Conservation (phyloP, 2,329 filamentous ascomycete species). For the Colletotrichum sansevieriae region DNA sequence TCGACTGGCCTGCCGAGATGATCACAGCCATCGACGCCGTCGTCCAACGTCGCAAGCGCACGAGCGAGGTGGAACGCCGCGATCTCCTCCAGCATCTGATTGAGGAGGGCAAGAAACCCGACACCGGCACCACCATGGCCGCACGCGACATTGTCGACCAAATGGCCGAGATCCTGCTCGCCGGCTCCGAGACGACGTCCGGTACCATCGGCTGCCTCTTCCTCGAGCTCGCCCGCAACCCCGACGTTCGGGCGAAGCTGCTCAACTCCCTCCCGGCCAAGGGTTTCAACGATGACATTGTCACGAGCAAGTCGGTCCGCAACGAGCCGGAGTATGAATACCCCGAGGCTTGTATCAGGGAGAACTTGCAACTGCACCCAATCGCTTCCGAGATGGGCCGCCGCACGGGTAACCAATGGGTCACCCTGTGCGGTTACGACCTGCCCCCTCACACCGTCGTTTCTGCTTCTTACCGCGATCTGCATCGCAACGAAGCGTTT, state of each 20-base stretch:
- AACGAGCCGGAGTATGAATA: conserved; percentile 56
- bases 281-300: conserved; percentile 26
- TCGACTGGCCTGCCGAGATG: conserved; percentile 40
- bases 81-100: conserved; percentile 39
- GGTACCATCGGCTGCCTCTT: conserved; percentile 47
- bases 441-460: conserved; percentile 39
- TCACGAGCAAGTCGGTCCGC: conserved; percentile 34
- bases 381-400: conserved; percentile 41
- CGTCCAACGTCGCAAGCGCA: conserved; percentile 36
- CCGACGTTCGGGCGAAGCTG: conserved; percentile 43
- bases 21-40: conserved; percentile 39
- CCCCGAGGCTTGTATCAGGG: conserved; percentile 82
- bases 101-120: conserved; percentile 39
- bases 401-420: conserved; percentile 36
- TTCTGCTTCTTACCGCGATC: conserved; percentile 38
- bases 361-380: conserved; percentile 82
- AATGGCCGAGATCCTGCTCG: conserved; percentile 45
- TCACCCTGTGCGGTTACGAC: conserved; percentile 36
- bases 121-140: conserved; percentile 40
- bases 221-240: conserved; percentile 46
- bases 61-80: conserved; percentile 19
- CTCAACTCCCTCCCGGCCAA: conserved; percentile 25
- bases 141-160: conserved; percentile 41
- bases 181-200: conserved; percentile 47
- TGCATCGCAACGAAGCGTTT: conserved; percentile 34